A percentile compares a stretch with the other conserved stretches of the same genome.
Conservation (phyloP, 2,329 filamentous ascomycete species). For the Shiraia sp. region DNA sequence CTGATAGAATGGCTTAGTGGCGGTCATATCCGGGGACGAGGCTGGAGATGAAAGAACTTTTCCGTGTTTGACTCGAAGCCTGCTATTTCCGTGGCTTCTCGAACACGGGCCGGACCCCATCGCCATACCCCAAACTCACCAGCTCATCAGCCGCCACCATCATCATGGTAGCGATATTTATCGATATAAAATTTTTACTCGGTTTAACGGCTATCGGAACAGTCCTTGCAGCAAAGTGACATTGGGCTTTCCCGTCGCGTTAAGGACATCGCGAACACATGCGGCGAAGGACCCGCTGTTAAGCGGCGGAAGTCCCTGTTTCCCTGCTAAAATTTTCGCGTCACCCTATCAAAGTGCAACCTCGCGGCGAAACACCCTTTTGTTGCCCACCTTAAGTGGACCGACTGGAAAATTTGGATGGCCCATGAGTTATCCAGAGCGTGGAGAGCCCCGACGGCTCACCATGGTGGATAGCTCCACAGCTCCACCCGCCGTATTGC, state of each 20-base stretch:
- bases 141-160: conserved; percentile 16
- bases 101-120: conserved; percentile 32
- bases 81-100: conserved; percentile 15
- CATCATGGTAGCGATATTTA: conserved; percentile 13
- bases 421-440: conserved; percentile 27
- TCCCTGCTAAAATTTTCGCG: too few relatives aligned
- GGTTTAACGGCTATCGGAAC: conserved; percentile 11
- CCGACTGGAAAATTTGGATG: conserved; percentile 38
- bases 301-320: too few relatives aligned
- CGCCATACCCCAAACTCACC: conserved; percentile 16
- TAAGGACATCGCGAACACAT: conserved; percentile 9
- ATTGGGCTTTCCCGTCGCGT: conserved; percentile 12
- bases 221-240: conserved; percentile 9
- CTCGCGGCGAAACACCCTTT: conserved; percentile 14
- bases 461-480: conserved; percentile 19
- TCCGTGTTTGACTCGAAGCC: conserved; percentile 17
- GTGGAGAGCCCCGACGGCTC: conserved; percentile 30
- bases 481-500: conserved; percentile 27
- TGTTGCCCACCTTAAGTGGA: conserved; percentile 31
- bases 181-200: conserved; percentile 33
- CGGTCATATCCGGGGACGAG: conserved; percentile 14
- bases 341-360: conserved; percentile 25
- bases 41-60: conserved; percentile 5
- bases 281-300: not conserved
- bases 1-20: conserved; percentile 11